phyloP scores from a whole-genome alignment of 2,329 filamentous ascomycete species.

The Akanthomyces uredinophilus region DNA sequence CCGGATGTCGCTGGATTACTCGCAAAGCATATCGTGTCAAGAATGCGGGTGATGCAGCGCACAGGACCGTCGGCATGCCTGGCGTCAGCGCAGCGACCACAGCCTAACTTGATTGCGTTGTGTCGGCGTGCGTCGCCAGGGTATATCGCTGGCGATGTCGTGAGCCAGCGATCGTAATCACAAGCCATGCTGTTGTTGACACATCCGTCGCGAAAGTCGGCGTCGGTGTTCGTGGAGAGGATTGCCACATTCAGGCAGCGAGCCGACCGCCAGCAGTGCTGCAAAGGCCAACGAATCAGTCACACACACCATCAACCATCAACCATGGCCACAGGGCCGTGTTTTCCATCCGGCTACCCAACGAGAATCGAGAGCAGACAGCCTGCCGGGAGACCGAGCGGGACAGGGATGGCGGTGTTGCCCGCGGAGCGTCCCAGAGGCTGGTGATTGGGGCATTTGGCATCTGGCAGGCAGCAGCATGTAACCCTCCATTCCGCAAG shows the following conservation, averaged over 20 bases:
- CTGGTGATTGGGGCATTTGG: background rate
- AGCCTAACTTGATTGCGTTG: background rate
- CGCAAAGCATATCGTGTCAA: background rate
- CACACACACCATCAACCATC: background rate
- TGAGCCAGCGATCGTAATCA: background rate
- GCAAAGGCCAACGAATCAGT: background rate
- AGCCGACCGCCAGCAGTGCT: background rate
- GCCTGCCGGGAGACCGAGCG: background rate
- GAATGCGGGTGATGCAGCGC: constrained; percentile 11
- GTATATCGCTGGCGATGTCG: background rate
- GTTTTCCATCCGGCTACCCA: background rate
- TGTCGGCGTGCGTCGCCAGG: background rate
- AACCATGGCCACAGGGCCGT: no score
- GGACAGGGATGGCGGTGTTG: background rate
- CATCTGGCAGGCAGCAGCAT: background rate
- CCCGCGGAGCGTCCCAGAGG: background rate
- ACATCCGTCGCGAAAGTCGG: background rate
- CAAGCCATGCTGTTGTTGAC: background rate
- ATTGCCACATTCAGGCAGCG: background rate
- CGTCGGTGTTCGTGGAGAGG: background rate
- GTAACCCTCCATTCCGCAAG: constrained; percentile 4
- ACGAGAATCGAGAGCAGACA: background rate
- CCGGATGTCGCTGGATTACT: constrained; percentile 6
- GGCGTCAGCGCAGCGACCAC: constrained; percentile 10
- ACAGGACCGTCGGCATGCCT: background rate